Evolutionary conservation across 106 monocot genomes (phyloP), one percentile per base, ranked within the genome.

Genomic region (Apostasia ramifera): DNA sequence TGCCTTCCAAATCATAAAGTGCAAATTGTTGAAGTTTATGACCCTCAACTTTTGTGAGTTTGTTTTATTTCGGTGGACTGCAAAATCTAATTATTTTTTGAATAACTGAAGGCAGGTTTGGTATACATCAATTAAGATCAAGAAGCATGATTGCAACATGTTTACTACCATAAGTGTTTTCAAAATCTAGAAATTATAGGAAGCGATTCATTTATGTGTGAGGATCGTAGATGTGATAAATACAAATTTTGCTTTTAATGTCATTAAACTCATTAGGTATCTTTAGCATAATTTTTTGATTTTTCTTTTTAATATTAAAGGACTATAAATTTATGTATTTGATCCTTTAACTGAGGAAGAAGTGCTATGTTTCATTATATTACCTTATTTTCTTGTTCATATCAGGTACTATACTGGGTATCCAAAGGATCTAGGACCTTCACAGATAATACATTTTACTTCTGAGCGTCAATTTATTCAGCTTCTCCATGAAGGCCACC

Each of bases 381-480:
- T 7, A 66, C 45, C 13, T 40, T 66, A 3, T 40, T 47, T 2
- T 48, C 38, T 58, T 54, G 10, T 54, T 0, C 45, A 54, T 71
- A 46, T 26, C 63, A 94, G 94, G 80, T 95, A 95, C 55, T 95
- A 91, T 61, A 91, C 91, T 68, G 94, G 94, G 66, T 85, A 95
- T 71, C 91, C 94, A 8, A 95, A 88, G 74, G 88, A 95, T 76
- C 57, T 88, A 3, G 91, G 88, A 49, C 94, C 91, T 42, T 88
- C 91, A 5, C 67, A 76, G 44, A 63, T 95, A 40, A 83, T 95
- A 47, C 83, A 88, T 74, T 95, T 95, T 57, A 86, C 85, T 0
- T 95, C 91, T 15, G 91, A 95, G 75, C 85, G 91, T 41, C 88
- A 95, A 48, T 95, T 95, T 48, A 78, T 95, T 70, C 79, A 95